These are phyloP conservation scores for Phaffomyces antillensis DNA, from an alignment of 805 yeast genomes.

Conservation along the genomic window DNA sequence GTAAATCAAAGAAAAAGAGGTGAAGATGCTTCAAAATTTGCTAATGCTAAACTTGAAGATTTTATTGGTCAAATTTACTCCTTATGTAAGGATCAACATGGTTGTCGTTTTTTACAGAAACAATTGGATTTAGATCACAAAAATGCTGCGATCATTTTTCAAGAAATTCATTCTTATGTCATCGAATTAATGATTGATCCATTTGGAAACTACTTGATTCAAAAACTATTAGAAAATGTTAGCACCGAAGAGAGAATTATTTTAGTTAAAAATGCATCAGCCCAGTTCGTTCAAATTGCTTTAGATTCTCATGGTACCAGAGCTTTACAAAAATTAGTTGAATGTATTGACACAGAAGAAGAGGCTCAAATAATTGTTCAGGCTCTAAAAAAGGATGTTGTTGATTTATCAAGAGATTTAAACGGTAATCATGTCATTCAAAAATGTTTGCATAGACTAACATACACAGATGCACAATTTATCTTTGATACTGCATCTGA, in stretches of 20 bases:
- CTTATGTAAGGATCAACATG: constrained; percentile 92
- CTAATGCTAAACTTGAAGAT: constrained; percentile 60
- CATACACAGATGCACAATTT: constrained; percentile 68
- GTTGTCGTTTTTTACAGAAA: constrained; percentile 86
- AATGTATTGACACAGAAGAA: constrained; percentile 62
- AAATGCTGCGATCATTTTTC: constrained; percentile 70
- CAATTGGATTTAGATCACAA: constrained; percentile 63
- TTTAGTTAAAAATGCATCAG: constrained; percentile 64
- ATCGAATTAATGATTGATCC: constrained; percentile 92
- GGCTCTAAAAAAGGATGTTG: constrained; percentile 63
- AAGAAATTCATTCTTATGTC: constrained; percentile 69
- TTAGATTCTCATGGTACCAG: constrained; percentile 94
- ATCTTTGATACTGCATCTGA: constrained; percentile 78
- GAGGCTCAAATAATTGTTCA: constrained; percentile 61
- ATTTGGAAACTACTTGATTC: constrained; percentile 94
- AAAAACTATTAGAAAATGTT: constrained; percentile 78
- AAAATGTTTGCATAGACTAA: constrained; percentile 73
- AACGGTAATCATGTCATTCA: constrained; percentile 97
- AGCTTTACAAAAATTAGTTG: constrained; percentile 88
- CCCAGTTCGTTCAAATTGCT: constrained; percentile 72
- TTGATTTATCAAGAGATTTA: constrained; percentile 73
- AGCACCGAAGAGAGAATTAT: constrained; percentile 59
- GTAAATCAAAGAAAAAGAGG: constrained; percentile 21
- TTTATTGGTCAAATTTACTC: constrained; percentile 68
- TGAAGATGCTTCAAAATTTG: constrained; percentile 66